Base-by-base conservation (phyloP, 768 basidiomycete species). In the Leccinum subgranulosum region DNA sequence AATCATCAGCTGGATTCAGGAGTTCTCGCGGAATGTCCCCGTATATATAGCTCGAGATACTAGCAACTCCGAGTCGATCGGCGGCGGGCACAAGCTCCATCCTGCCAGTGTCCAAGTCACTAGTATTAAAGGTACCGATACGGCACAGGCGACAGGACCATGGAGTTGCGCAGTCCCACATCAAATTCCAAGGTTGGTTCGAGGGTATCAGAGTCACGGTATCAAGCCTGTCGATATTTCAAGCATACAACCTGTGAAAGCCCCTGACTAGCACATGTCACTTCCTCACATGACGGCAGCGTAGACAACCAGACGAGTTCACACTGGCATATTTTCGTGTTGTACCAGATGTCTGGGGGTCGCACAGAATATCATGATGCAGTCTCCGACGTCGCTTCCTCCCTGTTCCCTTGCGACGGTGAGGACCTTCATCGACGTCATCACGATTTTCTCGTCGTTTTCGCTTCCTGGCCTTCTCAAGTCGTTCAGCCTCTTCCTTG, bases 401-500 rank as follows among this genome's bases (percentile, higher is more conserved):
- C 19, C 31, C 45, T 39, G 52, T 28, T 51, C 23, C 48, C 53
- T 64, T 69, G 29, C 49, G 58, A 19, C 36, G 54, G 19, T 15
- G 43, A 46, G 34, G 12, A 36, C 39, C 57, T 11, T 59, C 63
- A 27, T 54, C 59, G 43, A 6, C 43, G 33, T 19, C 41, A 43
- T 56, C 56, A 47, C 28, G 45, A 23, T 55, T 53, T 28, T 68
- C 70, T 60, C 67, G 67, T 29, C 64, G 68, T 56, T 69, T 71
- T 52, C 65, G 65, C 52, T 70, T 68, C 53, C 70, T 72, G 60
- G 68, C 64, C 54, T 70, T 71, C 59, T 67, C 59, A 53, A 66
- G 55, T 62, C 60, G 64, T 54, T 68, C 61, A 27, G 61, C 59
- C 61, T 70, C 64, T 55, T 66, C 67, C 68, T 71, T 51, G 29